These are phyloP conservation scores for Pythium myriotylum DNA, from an alignment of 352 stramenopile genomes.

Conservation along the genomic window DNA sequence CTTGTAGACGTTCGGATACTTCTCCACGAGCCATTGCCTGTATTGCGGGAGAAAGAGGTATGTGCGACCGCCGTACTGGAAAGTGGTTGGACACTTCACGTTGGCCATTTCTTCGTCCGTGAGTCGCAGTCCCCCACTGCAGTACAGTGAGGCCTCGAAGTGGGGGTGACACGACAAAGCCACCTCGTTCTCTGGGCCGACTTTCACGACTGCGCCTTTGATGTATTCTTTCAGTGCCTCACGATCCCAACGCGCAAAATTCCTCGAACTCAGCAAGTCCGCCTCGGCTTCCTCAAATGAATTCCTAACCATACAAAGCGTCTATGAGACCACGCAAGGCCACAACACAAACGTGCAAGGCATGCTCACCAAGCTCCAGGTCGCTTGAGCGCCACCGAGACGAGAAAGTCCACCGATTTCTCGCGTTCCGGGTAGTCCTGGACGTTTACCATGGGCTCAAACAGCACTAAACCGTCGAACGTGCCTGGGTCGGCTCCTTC, in stretches of 20 bases:
- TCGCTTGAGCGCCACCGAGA: constrained; percentile 18
- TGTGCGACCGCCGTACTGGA: constrained; percentile 45
- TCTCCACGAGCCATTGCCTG: constrained; percentile 7
- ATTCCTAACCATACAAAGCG: background rate
- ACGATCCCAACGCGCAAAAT: constrained; percentile 43
- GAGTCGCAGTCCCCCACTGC: constrained; percentile 35
- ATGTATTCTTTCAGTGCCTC: constrained; percentile 36
- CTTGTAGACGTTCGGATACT: constrained; percentile 37
- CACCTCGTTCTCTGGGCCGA: constrained; percentile 19
- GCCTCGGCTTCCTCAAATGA: constrained; percentile 8
- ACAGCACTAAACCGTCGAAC: constrained; percentile 48
- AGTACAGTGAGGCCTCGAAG: constrained; percentile 46
- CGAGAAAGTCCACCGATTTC: constrained; percentile 10
- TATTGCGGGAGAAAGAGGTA: constrained; percentile 40
- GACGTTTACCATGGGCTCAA: constrained; percentile 47
- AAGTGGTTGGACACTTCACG: constrained; percentile 30
- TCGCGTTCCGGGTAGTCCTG: background rate
- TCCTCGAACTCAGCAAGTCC: constrained; percentile 32
- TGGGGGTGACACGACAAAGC: constrained; percentile 35
- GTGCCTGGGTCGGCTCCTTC: constrained; percentile 37
- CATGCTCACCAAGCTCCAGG: background rate
- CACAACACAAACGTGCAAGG: background rate
- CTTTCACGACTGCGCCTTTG: constrained; percentile 37
- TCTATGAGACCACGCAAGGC: background rate
- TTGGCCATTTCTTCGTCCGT: constrained; percentile 35